These are phyloP conservation scores for Globisporangium perplexum DNA, from an alignment of 352 stramenopile species.

Conservation along the genomic window DNA sequence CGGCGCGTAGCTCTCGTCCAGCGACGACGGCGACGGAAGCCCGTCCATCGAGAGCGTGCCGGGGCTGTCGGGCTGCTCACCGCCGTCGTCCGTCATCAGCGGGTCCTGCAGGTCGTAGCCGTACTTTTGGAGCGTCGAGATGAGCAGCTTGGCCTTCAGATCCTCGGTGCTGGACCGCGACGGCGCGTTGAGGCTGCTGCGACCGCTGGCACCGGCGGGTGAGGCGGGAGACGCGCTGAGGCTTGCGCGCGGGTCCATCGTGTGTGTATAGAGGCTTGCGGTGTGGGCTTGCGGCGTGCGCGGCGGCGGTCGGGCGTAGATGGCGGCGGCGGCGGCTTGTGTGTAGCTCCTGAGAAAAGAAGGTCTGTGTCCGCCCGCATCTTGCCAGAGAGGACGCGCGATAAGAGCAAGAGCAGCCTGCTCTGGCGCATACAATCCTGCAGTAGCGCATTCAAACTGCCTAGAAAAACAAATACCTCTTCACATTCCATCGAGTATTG, in stretches of 20 bases:
- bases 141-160: constrained; percentile 57
- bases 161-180: background rate
- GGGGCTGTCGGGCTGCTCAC: constrained; percentile 9
- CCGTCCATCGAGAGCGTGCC: background rate
- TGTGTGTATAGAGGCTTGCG: too few relatives aligned
- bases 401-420: too few relatives aligned
- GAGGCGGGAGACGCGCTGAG: background rate
- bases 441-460: too few relatives aligned
- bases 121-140: constrained; percentile 80
- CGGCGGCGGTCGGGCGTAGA: too few relatives aligned
- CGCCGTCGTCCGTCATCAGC: constrained; percentile 16
- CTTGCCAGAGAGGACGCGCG: too few relatives aligned
- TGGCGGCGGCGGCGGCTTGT: too few relatives aligned
- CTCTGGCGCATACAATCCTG: too few relatives aligned
- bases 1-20: constrained; percentile 27
- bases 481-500: too few relatives aligned
- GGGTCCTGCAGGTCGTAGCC: constrained; percentile 61
- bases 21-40: constrained; percentile 19
- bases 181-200: background rate
- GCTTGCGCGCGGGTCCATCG: background rate
- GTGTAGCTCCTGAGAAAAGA: too few relatives aligned
- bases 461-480: too few relatives aligned
- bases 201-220: background rate
- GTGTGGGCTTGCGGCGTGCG: too few relatives aligned
- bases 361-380: too few relatives aligned